Evolutionary conservation across 2,329 filamentous ascomycete species (phyloP).

Genomic region (Sclerotinia minor): DNA sequence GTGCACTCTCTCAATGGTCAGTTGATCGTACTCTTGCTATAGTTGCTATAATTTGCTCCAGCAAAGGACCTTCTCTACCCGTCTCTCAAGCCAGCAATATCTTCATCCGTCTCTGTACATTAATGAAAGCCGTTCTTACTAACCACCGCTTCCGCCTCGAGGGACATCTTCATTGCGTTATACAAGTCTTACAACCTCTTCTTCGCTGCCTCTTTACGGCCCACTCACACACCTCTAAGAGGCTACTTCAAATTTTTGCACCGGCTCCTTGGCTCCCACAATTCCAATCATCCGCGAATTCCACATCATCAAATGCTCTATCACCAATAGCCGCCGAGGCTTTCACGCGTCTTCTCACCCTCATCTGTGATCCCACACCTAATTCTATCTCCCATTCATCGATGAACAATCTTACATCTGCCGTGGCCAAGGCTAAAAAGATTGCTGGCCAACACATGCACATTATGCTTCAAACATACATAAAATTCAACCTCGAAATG

Average conservation of each 20-base stretch:
- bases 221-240: conserved; percentile 38
- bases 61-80: conserved; percentile 33
- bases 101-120: conserved; percentile 47
- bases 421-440: conserved; percentile 60
- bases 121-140: conserved; percentile 58
- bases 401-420: conserved; percentile 55
- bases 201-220: conserved; percentile 53
- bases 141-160: conserved; percentile 62
- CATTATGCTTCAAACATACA: conserved; percentile 58
- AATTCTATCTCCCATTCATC: conserved; percentile 52
- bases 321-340: conserved; percentile 48
- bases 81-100: conserved; percentile 33
- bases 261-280: conserved; percentile 44
- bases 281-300: conserved; percentile 29
- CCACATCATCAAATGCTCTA: conserved; percentile 44
- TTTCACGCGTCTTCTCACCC: conserved; percentile 48
- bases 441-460: conserved; percentile 64
- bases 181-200: conserved; percentile 56
- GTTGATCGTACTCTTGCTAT: conserved; percentile 41
- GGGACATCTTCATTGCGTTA: conserved; percentile 61
- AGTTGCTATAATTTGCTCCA: conserved; percentile 41
- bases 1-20: conserved; percentile 40
- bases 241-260: conserved; percentile 33
- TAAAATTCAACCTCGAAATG: conserved; percentile 60
- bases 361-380: conserved; percentile 60